These are phyloP conservation scores for Aciculosporium take DNA, from an alignment of 2,329 filamentous ascomycete species.

Conservation along the genomic window DNA sequence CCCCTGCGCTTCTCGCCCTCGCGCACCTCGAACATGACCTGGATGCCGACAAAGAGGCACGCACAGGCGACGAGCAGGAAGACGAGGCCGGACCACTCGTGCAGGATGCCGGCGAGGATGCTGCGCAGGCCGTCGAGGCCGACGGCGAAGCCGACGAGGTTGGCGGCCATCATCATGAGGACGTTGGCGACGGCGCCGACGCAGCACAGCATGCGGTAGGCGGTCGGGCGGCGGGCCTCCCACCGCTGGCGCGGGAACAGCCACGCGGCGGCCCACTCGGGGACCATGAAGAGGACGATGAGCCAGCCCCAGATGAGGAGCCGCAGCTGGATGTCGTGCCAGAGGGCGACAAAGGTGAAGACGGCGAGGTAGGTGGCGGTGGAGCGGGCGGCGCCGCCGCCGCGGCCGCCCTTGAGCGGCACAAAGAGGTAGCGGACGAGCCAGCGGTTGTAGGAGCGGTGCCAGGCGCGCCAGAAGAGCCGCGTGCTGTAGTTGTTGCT, in stretches of 20 bases:
- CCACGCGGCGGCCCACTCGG: constrained; percentile 59
- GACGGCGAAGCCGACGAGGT: constrained; percentile 87
- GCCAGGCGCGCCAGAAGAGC: constrained; percentile 93
- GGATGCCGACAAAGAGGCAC: constrained; percentile 71
- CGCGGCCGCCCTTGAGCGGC: constrained; percentile 65
- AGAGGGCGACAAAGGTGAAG: constrained; percentile 93
- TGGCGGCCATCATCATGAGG: constrained; percentile 90
- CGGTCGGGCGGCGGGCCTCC: constrained; percentile 50
- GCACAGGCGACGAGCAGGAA: constrained; percentile 60
- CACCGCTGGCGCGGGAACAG: constrained; percentile 64
- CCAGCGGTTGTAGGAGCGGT: constrained; percentile 91
- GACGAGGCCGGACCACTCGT: constrained; percentile 54
- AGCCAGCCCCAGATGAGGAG: constrained; percentile 96
- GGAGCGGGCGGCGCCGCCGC: constrained; percentile 35
- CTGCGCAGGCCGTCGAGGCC: constrained; percentile 76
- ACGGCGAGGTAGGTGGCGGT: constrained; percentile 67
- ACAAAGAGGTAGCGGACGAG: constrained; percentile 87
- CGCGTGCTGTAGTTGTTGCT: constrained; percentile 85
- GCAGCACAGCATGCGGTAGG: constrained; percentile 69
- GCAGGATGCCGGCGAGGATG: constrained; percentile 60
- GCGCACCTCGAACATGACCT: constrained; percentile 93
- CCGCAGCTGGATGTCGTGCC: constrained; percentile 90
- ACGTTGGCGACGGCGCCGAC: constrained; percentile 71
- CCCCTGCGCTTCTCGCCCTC: constrained; percentile 73
- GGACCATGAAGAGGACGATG: constrained; percentile 82